Evolutionary conservation across 208 protist species (phyloP).

Genomic region (Crithidia brevicula): DNA sequence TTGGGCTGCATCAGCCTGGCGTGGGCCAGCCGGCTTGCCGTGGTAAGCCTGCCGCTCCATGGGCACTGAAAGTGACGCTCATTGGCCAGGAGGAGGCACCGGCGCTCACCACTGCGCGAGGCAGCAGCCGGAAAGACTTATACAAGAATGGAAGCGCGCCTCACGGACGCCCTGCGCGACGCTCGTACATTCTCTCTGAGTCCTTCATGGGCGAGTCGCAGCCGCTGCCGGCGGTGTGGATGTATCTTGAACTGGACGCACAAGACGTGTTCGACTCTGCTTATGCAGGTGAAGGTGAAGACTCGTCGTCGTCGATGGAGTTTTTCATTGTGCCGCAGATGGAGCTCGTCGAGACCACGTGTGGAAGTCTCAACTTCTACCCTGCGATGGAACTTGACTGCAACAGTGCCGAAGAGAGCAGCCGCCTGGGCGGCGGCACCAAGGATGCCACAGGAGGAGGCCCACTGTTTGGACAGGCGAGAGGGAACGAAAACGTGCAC

Average conservation of each 20-base stretch:
- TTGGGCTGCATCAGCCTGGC: constrained; percentile 63
- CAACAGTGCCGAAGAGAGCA: no score
- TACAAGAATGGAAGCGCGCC: neutral
- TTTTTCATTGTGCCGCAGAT: constrained; percentile 66
- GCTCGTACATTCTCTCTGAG: constrained; percentile 51
- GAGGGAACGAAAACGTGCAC: no score
- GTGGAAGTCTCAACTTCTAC: neutral
- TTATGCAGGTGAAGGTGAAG: neutral
- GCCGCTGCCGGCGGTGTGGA: constrained; percentile 61
- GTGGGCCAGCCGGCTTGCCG: neutral
- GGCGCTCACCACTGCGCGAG: neutral
- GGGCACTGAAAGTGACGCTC: constrained; percentile 51
- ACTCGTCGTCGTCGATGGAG: neutral
- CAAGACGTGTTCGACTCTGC: neutral
- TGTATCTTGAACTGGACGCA: constrained; percentile 67
- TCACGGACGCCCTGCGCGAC: constrained; percentile 11
- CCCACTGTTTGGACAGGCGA: no score
- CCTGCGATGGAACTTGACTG: neutral
- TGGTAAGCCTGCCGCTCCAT: constrained; percentile 2
- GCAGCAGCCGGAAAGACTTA: no score
- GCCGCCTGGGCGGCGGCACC: no score
- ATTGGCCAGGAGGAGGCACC: constrained; percentile 37
- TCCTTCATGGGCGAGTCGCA: constrained; percentile 60
- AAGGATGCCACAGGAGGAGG: no score
- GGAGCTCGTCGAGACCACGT: constrained; percentile 13